phyloP scores from a whole-genome alignment of 768 basidiomycete genomes.

The Paxillus ammoniavirescens region DNA sequence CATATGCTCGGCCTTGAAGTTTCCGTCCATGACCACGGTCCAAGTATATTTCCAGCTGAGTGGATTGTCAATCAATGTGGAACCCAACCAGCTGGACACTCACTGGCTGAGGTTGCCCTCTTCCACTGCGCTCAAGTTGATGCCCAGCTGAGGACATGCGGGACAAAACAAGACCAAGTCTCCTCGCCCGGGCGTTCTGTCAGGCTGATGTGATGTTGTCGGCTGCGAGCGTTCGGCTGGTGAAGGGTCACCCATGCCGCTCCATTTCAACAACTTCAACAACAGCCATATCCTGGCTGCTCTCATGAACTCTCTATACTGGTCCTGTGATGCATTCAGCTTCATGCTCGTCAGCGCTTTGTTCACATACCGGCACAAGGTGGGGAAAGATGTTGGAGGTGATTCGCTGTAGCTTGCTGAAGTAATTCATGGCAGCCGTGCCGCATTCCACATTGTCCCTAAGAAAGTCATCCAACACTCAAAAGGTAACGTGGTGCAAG shows the following conservation, averaged over 20 bases:
- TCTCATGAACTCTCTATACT: conserved; percentile 17
- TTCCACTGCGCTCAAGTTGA: no score
- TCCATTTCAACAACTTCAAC: conserved; percentile 21
- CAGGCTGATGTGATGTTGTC: background rate
- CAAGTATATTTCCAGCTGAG: background rate
- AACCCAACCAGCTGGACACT: background rate
- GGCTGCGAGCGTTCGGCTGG: no score
- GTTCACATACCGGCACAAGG: background rate
- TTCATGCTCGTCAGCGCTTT: no score
- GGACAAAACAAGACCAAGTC: conserved; percentile 17
- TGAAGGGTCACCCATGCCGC: background rate
- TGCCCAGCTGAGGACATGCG: conserved; percentile 24
- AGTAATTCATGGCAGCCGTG: conserved; percentile 1
- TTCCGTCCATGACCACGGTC: conserved; percentile 18
- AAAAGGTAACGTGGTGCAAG: conserved; percentile 8
- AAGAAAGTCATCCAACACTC: conserved; percentile 17
- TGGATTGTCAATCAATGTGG: no score
- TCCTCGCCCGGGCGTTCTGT: no score
- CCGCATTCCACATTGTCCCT: conserved; percentile 20
- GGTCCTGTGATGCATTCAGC: conserved; percentile 1
- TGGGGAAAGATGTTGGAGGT: conserved; percentile 6
- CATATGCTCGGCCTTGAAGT: conserved; percentile 23
- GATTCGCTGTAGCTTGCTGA: background rate
- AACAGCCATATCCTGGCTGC: conserved; percentile 14
- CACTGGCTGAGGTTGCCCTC: conserved; percentile 16